These are phyloP conservation scores for Nidularia pulvinata DNA, from an alignment of 768 basidiomycete species.

Conservation along the genomic window DNA sequence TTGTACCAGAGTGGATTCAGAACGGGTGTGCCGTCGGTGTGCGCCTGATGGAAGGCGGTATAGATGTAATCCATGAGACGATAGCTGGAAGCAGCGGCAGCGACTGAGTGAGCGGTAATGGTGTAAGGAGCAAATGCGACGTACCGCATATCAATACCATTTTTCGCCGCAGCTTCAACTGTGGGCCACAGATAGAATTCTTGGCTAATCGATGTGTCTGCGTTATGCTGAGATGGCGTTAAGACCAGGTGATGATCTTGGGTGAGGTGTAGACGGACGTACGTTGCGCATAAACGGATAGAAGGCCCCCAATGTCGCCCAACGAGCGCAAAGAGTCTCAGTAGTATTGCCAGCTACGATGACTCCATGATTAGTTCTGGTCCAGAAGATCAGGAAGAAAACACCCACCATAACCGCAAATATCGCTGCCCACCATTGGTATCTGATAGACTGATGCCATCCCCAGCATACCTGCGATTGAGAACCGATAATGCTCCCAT, in stretches of 20 bases:
- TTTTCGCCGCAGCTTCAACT: conserved; percentile 57
- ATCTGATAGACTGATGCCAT: conserved; percentile 66
- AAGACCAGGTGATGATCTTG: not conserved
- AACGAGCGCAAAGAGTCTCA: conserved; percentile 69
- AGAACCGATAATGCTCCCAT: conserved; percentile 59
- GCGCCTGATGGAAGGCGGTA: conserved; percentile 64
- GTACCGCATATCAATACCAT: conserved; percentile 60
- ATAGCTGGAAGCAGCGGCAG: conserved; percentile 38
- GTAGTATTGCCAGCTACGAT: conserved; percentile 54
- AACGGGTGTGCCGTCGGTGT: conserved; percentile 58
- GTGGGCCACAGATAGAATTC: conserved; percentile 69
- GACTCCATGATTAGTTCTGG: not conserved
- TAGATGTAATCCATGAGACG: conserved; percentile 73
- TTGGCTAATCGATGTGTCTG: conserved; percentile 50
- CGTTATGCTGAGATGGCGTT: conserved; percentile 43
- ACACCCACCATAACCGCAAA: conserved; percentile 60
- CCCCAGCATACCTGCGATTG: conserved; percentile 64
- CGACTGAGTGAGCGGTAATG: not conserved
- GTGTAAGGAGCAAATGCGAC: conserved; percentile 6
- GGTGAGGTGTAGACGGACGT: conserved; percentile 13
- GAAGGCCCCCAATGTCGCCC: conserved; percentile 79
- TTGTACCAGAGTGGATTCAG: conserved; percentile 67
- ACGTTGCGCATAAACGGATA: conserved; percentile 82
- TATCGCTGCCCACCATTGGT: conserved; percentile 80
- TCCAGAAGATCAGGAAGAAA: not conserved